Percentiles rank a stretch among this genome's conserved stretches.
Conservation (phyloP, 78 protist species). For the Dictyostelium citrinum region DNA sequence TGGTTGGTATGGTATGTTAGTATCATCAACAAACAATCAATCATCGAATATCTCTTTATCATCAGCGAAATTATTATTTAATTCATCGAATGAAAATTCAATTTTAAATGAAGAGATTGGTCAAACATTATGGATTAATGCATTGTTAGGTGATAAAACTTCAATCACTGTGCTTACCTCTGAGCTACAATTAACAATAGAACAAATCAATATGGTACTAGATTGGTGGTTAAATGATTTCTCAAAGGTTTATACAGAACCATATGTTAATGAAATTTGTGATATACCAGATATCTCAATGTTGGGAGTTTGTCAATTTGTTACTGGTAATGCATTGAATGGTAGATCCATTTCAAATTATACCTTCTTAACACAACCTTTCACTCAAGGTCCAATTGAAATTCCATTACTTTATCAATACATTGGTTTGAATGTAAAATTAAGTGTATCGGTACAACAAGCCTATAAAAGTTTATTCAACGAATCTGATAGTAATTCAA, state of each 20-base stretch:
- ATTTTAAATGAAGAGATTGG: not conserved
- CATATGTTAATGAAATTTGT: not conserved
- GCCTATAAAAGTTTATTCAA: not conserved
- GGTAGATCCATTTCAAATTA: not conserved
- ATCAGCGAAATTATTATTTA: not conserved
- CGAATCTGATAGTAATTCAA: too few species aligned
- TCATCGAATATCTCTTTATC: not conserved
- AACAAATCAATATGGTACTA: not conserved
- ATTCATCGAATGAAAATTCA: not conserved
- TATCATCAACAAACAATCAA: not conserved
- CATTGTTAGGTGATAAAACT: not conserved
- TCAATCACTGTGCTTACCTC: not conserved
- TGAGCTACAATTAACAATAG: not conserved
- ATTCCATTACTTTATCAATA: not conserved
- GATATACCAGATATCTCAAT: not conserved
- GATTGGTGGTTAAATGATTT: conserved; percentile 20
- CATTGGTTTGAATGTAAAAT: not conserved
- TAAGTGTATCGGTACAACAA: not conserved
- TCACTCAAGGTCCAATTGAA: conserved; percentile 1
- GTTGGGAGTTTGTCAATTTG: conserved; percentile 31
- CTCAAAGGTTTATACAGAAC: not conserved
- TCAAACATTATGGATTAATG: not conserved
- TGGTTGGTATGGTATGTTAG: conserved; percentile 39
- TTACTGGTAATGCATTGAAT: not conserved
- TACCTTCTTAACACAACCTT: not conserved